Percentiles rank a stretch among this genome's conserved stretches.
phyloP scores from a whole-genome alignment of 1,139 yeast species.

The Candida tropicalis region DNA sequence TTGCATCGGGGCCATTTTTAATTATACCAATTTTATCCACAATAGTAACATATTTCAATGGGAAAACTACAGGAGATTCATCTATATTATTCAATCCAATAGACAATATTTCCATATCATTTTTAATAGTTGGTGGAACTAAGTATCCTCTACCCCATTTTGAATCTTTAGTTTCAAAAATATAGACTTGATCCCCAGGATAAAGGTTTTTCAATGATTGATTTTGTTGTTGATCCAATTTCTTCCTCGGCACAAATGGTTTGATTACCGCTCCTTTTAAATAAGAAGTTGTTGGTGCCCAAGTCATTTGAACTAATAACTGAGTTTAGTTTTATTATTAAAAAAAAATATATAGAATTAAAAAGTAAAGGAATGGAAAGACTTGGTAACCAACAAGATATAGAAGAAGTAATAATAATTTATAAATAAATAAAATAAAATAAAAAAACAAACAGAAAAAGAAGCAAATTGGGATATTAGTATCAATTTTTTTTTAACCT shows the following conservation, averaged over 20 bases:
- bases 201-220: slow-evolving; percentile 56
- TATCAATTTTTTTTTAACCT: background rate
- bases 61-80: slow-evolving; percentile 51
- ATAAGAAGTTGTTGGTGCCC: slow-evolving; percentile 44
- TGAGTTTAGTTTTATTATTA: no score
- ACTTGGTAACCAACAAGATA: no score
- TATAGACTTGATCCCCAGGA: slow-evolving; percentile 80
- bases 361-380: background rate
- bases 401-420: no score
- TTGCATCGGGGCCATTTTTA: slow-evolving; percentile 26
- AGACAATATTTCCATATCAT: slow-evolving; percentile 64
- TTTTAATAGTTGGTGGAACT: slow-evolving; percentile 62
- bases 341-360: background rate
- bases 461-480: background rate
- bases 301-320: slow-evolving; percentile 18
- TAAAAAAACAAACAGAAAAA: background rate
- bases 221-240: slow-evolving; percentile 42
- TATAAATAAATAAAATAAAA: no score
- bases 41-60: slow-evolving; percentile 56
- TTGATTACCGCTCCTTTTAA: slow-evolving; percentile 55
- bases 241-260: slow-evolving; percentile 64
- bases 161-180: slow-evolving; percentile 66
- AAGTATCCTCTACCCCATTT: slow-evolving; percentile 85
- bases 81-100: slow-evolving; percentile 60
- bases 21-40: slow-evolving; percentile 34